A percentile compares a stretch with the other conserved stretches of the same genome.
These are phyloP conservation scores for Yarrowia divulgata DNA, from an alignment of 805 yeast genomes.

Conservation along the genomic window DNA sequence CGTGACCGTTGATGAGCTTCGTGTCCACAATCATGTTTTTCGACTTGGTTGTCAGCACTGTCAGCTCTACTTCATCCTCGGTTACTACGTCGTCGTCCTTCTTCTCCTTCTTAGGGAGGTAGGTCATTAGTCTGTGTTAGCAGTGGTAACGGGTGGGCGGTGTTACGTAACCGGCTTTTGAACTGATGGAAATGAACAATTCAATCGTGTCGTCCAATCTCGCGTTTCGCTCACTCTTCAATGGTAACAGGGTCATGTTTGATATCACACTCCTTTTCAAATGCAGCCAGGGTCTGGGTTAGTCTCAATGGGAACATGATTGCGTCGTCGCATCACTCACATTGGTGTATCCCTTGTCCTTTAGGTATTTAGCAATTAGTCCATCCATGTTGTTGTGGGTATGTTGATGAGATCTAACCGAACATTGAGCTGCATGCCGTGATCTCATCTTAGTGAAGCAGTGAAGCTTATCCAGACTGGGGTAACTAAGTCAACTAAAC, in stretches of 20 bases:
- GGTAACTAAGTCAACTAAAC: background rate
- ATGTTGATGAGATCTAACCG: background rate
- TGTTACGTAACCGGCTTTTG: too few relatives aligned
- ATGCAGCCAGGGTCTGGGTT: conserved; percentile 31
- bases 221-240: conserved; percentile 20
- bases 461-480: conserved; percentile 1
- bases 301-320: background rate
- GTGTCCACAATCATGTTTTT: conserved; percentile 31
- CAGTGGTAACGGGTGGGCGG: background rate
- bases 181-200: too few relatives aligned
- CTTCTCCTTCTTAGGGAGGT: conserved; percentile 6
- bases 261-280: conserved; percentile 26
- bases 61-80: background rate
- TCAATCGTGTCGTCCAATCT: too few relatives aligned
- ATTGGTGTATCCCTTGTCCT: conserved; percentile 25
- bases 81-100: conserved; percentile 27
- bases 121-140: conserved; percentile 30
- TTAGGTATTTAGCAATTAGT: conserved; percentile 13
- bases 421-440: background rate
- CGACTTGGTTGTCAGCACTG: background rate
- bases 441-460: background rate
- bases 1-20: background rate
- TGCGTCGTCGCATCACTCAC: conserved; percentile 8
- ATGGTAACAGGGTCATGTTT: conserved; percentile 21
- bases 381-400: conserved; percentile 11